Conservation (phyloP, 805 yeast genomes). For the Lipomyces orientalis region DNA sequence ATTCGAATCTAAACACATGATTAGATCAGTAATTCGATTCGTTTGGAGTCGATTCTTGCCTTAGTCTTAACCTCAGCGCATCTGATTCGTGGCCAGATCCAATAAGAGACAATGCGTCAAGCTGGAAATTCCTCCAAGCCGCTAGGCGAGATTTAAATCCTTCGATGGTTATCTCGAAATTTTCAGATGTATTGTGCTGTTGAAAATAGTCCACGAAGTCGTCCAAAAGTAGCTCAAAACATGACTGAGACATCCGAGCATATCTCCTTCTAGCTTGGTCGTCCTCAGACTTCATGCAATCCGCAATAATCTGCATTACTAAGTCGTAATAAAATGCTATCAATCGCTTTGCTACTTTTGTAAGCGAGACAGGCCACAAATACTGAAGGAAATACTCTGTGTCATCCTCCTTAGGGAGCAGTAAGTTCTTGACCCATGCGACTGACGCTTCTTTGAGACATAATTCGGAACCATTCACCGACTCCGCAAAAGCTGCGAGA, state of each 20-base stretch:
- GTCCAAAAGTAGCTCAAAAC: slow-evolving; percentile 36
- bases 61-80: background rate
- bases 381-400: slow-evolving; percentile 17
- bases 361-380: slow-evolving; percentile 31
- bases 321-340: slow-evolving; percentile 18
- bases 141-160: slow-evolving; percentile 15
- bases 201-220: slow-evolving; percentile 29
- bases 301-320: slow-evolving; percentile 9
- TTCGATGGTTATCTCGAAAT: background rate
- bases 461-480: slow-evolving; percentile 4
- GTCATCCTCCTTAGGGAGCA: slow-evolving; percentile 25
- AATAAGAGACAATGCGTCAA: slow-evolving; percentile 11
- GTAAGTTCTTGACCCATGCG: slow-evolving; percentile 13
- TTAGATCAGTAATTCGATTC: background rate
- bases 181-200: slow-evolving; percentile 13
- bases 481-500: slow-evolving; percentile 13
- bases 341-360: slow-evolving; percentile 8
- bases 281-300: slow-evolving; percentile 7
- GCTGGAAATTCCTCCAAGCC: slow-evolving; percentile 13
- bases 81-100: background rate
- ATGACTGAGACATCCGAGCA: slow-evolving; percentile 27
- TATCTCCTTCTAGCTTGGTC: background rate
- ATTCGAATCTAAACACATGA: slow-evolving; percentile 46
- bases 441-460: slow-evolving; percentile 15
- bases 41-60: background rate